Evolutionary conservation across 1,284 basidiomycete genomes (phyloP), one percentile per base, ranked within the genome.

Genomic region (Afroboletus lepidellus): DNA sequence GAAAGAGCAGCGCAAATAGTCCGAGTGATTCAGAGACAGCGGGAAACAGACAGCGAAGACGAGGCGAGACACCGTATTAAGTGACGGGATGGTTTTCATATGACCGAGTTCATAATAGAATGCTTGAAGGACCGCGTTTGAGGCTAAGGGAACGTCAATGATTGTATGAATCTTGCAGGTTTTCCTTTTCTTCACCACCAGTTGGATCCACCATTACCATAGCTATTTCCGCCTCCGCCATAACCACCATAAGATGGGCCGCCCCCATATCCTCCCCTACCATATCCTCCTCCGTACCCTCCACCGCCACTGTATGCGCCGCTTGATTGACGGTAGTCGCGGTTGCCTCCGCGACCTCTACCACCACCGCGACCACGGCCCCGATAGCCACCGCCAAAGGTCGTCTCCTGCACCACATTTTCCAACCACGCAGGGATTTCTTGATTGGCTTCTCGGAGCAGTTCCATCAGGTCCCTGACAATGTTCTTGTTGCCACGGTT

Each of bases 361-460:
- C 85, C 77, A 43, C 80, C 77, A 27, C 87, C 77, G 21, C 88
- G 78, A 33, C 87, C 79, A 59, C 83, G 74, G 36, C 83, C 77
- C n/a, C 81, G 74, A 59, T 67, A 77, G 37, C 72, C 58, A 39
- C 73, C 67, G 43, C 84, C 77, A 66, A 89, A 94, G 46, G 86
- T 79, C 41, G 84, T 78, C 75, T 98, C 95, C 53, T 87, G 83
- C 5, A 88, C 86, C 50, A 97, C 86, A 23, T 85, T 85, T 68
- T 94, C 91, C 51, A 98, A 79, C 94, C 95, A 99, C n/a, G 70
- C 58, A 4, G 95, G 95, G 49, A 94, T 87, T 56, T 97, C 94
- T 73, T 99, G 97, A 73, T 99, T 96, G 42, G 96, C 96, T 74
- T 98, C 96, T 56, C 92, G 86, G 48, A 99, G 84, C 13, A 99